Evolutionary conservation across 2,329 filamentous ascomycete genomes (phyloP), one percentile per base, ranked within the genome.

Genomic region (Grosmannia penicillata): DNA sequence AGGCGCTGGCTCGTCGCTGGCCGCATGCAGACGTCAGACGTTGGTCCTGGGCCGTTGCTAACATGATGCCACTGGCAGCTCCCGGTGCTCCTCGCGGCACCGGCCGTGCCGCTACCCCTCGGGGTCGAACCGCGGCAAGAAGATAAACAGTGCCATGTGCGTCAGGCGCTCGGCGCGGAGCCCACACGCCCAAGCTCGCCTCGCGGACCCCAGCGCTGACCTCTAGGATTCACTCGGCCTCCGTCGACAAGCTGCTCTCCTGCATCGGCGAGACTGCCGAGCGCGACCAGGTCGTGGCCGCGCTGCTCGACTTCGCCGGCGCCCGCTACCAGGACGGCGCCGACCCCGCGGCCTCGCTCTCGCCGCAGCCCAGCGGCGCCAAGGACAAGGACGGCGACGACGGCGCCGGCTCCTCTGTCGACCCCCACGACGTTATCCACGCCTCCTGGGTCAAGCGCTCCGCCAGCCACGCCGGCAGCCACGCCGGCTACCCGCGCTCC

Each of bases 171-270:
- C n/a, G n/a, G n/a, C n/a, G n/a, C n/a, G n/a, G n/a, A n/a, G n/a
- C n/a, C n/a, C n/a, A n/a, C n/a, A n/a, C n/a, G n/a, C n/a, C n/a
- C 11, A 3, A 17, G 7, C 27, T 17, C 21, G 8, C n/a, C 23
- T 38, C 31, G 19, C 36, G 35, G 13, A 26, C 32, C 6, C 15
- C 18, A 15, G 3, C 8, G 8, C 36, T 31, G 19, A 18, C 23
- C 26, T 13, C 36, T n/a, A 43, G 37, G 22, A 49, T 46, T 28
- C 45, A 47, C 22, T 47, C 45, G 8, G 42, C 42, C 26, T 49
- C 46, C 0, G 45, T 50, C 9, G 48, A 51, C 30, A 48, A 49
- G 38, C 47, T 52, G 6, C 38, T 51, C 5, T 43, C 44, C 4
- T 46, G 46, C 6, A 49, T 50, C 17, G 45, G 45, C 28, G 47